Percentiles rank a stretch among this genome's conserved stretches.
phyloP scores from a whole-genome alignment of 257 asterid genomes.

The Solanum piurae region DNA sequence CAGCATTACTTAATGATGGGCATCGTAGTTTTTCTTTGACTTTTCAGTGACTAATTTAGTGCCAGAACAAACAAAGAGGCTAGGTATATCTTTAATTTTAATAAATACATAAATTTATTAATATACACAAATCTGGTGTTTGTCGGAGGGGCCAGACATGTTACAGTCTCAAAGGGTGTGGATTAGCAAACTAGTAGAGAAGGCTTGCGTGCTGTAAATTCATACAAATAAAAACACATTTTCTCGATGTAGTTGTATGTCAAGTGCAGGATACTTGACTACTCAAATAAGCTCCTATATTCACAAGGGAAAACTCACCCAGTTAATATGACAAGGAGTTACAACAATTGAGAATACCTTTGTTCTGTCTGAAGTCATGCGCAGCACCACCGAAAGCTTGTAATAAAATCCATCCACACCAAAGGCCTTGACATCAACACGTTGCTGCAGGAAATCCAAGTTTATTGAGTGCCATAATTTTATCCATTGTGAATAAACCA shows the following conservation, averaged over 20 bases:
- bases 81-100: not conserved
- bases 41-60: not conserved
- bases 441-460: constrained; percentile 54
- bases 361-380: constrained; percentile 98
- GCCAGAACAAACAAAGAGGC: not conserved
- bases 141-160: not conserved
- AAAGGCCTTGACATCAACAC: constrained; percentile 76
- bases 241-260: not conserved
- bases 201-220: not conserved
- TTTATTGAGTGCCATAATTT: not conserved
- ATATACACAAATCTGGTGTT: not conserved
- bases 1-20: not conserved
- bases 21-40: not conserved
- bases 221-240: not conserved
- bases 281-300: not conserved
- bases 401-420: constrained; percentile 67
- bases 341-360: constrained; percentile 41
- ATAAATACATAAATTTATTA: not conserved
- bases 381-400: constrained; percentile 86
- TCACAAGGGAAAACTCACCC: not conserved
- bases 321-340: not conserved
- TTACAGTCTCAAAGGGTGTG: not conserved
- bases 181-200: not conserved
- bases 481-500: not conserved
- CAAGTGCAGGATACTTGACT: not conserved